Evolutionary conservation across 495 filamentous ascomycete genomes (phyloP).

Genomic region (Aspergillus bridgeri): DNA sequence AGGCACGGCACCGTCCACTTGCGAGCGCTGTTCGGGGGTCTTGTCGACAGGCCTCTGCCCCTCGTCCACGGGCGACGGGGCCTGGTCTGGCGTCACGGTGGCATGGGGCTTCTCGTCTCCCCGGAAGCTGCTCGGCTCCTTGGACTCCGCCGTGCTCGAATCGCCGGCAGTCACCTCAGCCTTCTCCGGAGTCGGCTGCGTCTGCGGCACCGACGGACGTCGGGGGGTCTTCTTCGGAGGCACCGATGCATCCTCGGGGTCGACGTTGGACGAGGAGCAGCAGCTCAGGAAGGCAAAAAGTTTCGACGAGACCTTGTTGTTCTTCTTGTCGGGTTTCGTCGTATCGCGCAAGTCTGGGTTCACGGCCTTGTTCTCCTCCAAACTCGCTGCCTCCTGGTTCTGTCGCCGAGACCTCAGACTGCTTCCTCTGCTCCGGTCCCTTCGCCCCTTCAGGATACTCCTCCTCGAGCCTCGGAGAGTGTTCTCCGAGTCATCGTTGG

Average conservation of each 20-base stretch:
- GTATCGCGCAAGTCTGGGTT: constrained; percentile 30
- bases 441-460: constrained; percentile 63
- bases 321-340: constrained; percentile 60
- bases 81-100: constrained; percentile 34
- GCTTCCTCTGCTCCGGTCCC: constrained; percentile 66
- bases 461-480: constrained; percentile 62
- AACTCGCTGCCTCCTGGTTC: constrained; percentile 38
- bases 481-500: constrained; percentile 58
- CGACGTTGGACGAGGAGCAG: constrained; percentile 67
- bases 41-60: constrained; percentile 15
- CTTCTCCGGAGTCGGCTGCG: constrained; percentile 53
- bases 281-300: constrained; percentile 76
- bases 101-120: constrained; percentile 49
- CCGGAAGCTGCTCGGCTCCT: constrained; percentile 41
- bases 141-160: constrained; percentile 55
- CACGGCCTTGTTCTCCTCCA: constrained; percentile 35
- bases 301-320: constrained; percentile 40
- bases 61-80: constrained; percentile 33
- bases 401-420: constrained; percentile 54
- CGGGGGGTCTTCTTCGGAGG: constrained; percentile 65
- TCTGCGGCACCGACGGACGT: constrained; percentile 51
- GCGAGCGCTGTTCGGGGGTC: constrained; percentile 17
- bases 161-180: constrained; percentile 46
- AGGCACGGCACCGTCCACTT: constrained; percentile 25
- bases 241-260: constrained; percentile 55